A percentile compares a stretch with the other conserved stretches of the same genome.
Evolutionary conservation across 1,284 basidiomycete species (phyloP).

Genomic region (Sporisorium scitamineum): DNA sequence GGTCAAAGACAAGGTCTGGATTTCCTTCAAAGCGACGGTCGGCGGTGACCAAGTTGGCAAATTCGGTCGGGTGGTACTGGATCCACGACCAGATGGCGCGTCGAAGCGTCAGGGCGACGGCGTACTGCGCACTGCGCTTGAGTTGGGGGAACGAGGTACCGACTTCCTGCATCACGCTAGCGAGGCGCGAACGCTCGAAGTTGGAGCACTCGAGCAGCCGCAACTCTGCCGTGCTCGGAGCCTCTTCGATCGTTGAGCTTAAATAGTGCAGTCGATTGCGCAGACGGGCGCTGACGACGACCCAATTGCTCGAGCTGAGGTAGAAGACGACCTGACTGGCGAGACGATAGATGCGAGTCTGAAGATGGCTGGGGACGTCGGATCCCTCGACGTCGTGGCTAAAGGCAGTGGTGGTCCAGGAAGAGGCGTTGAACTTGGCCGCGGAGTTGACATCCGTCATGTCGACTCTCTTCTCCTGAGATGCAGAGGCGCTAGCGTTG

Average conservation of each 20-base stretch:
- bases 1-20: slow-evolving; percentile 68
- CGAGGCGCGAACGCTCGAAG: slow-evolving; percentile 69
- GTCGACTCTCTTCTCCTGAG: background rate
- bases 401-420: slow-evolving; percentile 43
- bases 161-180: slow-evolving; percentile 74
- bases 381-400: slow-evolving; percentile 38
- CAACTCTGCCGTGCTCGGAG: slow-evolving; percentile 78
- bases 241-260: slow-evolving; percentile 72
- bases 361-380: slow-evolving; percentile 42
- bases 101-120: slow-evolving; percentile 80
- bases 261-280: slow-evolving; percentile 79
- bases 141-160: slow-evolving; percentile 86
- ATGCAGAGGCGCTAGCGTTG: slow-evolving; percentile 2
- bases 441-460: slow-evolving; percentile 1
- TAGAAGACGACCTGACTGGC: slow-evolving; percentile 84
- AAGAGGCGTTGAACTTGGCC: slow-evolving; percentile 50
- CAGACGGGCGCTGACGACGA: slow-evolving; percentile 80
- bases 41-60: slow-evolving; percentile 77
- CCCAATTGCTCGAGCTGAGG: slow-evolving; percentile 91
- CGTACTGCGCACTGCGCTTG: slow-evolving; percentile 79
- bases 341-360: slow-evolving; percentile 69
- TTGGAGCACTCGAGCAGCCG: slow-evolving; percentile 75
- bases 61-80: slow-evolving; percentile 83
- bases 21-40: slow-evolving; percentile 65
- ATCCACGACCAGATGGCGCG: slow-evolving; percentile 93